Percentiles rank a stretch among this genome's conserved stretches.
phyloP scores from a whole-genome alignment of 768 basidiomycete genomes.

The Boletellus ananiceps region DNA sequence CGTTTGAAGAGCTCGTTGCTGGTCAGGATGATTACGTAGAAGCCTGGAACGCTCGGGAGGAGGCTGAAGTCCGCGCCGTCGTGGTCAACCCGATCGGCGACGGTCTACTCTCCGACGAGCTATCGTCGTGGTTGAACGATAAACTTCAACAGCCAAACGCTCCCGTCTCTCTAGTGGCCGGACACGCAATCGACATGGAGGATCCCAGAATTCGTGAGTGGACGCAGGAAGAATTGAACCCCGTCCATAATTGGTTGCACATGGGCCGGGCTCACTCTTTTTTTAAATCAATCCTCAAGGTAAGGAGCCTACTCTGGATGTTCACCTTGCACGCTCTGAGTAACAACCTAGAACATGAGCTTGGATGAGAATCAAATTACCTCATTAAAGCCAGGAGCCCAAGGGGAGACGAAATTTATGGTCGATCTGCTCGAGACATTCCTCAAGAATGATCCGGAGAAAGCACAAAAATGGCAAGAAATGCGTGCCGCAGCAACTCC shows the following conservation, averaged over 20 bases:
- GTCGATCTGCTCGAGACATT: constrained; percentile 21
- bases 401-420: constrained; percentile 13
- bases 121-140: constrained; percentile 30
- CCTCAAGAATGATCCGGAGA: constrained; percentile 22
- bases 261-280: constrained; percentile 27
- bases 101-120: constrained; percentile 33
- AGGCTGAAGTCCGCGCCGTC: constrained; percentile 13
- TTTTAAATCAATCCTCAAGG: constrained; percentile 28
- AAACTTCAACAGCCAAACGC: constrained; percentile 19
- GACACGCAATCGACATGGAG: constrained; percentile 27
- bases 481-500: constrained; percentile 21
- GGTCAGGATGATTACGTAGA: constrained; percentile 23
- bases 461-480: constrained; percentile 20
- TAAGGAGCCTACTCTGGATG: constrained; percentile 2
- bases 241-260: constrained; percentile 36
- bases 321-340: background rate
- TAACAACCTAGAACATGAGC: constrained; percentile 15
- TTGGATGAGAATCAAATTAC: constrained; percentile 12
- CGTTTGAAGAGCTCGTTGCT: constrained; percentile 22
- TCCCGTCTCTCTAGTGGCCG: constrained; percentile 17
- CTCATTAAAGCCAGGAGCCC: constrained; percentile 6
- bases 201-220: constrained; percentile 39
- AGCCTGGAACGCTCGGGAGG: constrained; percentile 8
- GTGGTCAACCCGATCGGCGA: constrained; percentile 19
- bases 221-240: constrained; percentile 33